Percentiles rank a stretch among this genome's conserved stretches.
Conservation (phyloP, 257 asterid genomes). For the Fraxinus anomala region DNA sequence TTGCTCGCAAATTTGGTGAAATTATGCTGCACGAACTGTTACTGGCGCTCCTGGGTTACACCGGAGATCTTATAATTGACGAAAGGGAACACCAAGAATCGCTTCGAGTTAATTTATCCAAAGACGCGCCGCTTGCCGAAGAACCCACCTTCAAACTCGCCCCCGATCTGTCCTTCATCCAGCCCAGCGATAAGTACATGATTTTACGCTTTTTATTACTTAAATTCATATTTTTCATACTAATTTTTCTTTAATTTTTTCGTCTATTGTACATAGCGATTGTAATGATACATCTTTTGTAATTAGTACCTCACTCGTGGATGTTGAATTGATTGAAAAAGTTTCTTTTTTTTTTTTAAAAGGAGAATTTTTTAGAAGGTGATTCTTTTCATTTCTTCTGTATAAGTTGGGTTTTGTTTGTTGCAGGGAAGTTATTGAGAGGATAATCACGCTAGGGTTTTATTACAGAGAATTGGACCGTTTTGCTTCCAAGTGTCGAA, state of each 20-base stretch:
- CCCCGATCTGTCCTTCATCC: conserved; percentile 76
- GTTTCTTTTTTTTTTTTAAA: neutral
- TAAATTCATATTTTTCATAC: neutral
- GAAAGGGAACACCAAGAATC: conserved; percentile 57
- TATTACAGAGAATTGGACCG: conserved; percentile 91
- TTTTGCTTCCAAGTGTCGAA: conserved; percentile 76
- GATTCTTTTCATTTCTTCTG: neutral
- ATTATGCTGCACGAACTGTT: conserved; percentile 92
- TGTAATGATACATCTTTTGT: neutral
- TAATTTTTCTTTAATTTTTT: neutral
- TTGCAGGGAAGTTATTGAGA: conserved; percentile 88
- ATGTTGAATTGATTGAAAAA: neutral
- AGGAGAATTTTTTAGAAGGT: neutral
- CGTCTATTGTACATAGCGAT: neutral
- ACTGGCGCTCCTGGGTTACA: conserved; percentile 81
- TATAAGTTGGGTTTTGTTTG: conserved; percentile 5
- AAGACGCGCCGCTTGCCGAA: conserved; percentile 68
- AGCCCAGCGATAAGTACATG: conserved; percentile 81
- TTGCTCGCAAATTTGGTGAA: neutral
- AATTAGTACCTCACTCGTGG: neutral
- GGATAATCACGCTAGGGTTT: conserved; percentile 82
- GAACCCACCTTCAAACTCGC: conserved; percentile 85
- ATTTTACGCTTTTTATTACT: neutral
- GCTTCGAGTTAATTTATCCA: conserved; percentile 49
- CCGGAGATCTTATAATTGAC: conserved; percentile 96